A percentile compares a stretch with the other conserved stretches of the same genome.
Evolutionary conservation across 805 yeast genomes (phyloP).

Genomic region (Metschnikowia hibisci): DNA sequence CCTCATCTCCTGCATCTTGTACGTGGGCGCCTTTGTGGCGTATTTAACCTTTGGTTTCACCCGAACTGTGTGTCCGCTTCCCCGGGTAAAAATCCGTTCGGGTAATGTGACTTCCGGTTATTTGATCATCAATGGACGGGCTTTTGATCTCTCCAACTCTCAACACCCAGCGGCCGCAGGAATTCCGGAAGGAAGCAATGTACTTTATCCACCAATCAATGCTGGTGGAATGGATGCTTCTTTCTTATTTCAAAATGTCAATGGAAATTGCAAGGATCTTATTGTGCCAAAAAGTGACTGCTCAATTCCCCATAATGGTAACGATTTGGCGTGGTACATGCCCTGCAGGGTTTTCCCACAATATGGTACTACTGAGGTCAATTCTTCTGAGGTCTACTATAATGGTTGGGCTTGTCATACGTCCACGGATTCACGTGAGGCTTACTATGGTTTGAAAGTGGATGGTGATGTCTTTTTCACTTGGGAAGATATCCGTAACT

Average conservation of each 20-base stretch:
- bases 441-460: slow-evolving; percentile 56
- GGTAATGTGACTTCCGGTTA: slow-evolving; percentile 57
- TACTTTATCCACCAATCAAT: slow-evolving; percentile 77
- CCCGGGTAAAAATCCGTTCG: slow-evolving; percentile 48
- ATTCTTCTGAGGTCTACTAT: slow-evolving; percentile 61
- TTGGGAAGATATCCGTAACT: slow-evolving; percentile 78
- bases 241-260: slow-evolving; percentile 84
- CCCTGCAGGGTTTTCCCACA: slow-evolving; percentile 74
- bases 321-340: slow-evolving; percentile 89
- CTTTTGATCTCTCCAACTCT: slow-evolving; percentile 66
- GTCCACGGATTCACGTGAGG: slow-evolving; percentile 58
- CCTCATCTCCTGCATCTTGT: slow-evolving; percentile 66
- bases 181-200: slow-evolving; percentile 60
- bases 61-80: slow-evolving; percentile 63
- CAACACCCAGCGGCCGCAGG: slow-evolving; percentile 84
- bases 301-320: slow-evolving; percentile 60
- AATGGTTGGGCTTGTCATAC: slow-evolving; percentile 89
- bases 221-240: slow-evolving; percentile 89
- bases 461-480: slow-evolving; percentile 79
- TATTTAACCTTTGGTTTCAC: slow-evolving; percentile 91
- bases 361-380: slow-evolving; percentile 69
- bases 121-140: slow-evolving; percentile 77
- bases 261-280: slow-evolving; percentile 80
- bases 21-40: slow-evolving; percentile 75
- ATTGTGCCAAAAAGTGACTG: slow-evolving; percentile 67